Conservation (phyloP, 2,329 filamentous ascomycete genomes). For the Aureobasidium sp. region DNA sequence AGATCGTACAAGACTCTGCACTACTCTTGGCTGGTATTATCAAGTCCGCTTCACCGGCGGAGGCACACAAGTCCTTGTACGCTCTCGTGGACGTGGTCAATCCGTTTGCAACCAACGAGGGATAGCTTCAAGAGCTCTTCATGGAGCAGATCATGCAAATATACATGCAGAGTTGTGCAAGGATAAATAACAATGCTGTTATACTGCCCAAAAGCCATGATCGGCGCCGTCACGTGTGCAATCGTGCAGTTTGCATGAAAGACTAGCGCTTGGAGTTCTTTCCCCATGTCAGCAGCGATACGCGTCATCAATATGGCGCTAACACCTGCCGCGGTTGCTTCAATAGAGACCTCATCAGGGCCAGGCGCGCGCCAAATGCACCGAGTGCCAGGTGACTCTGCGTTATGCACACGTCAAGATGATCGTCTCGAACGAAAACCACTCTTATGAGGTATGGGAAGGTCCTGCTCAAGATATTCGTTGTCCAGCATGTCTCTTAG, state of each 20-base stretch:
- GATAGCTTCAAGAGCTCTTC: too few species aligned
- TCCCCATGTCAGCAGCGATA: neutral
- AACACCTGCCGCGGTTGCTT: neutral
- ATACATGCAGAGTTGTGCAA: too few species aligned
- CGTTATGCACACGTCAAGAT: neutral
- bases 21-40: too few species aligned
- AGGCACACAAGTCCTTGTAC: too few species aligned
- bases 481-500: neutral
- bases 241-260: neutral
- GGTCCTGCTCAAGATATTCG: neutral
- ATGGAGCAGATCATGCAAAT: too few species aligned
- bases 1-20: too few species aligned
- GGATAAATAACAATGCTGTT: too few species aligned
- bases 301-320: neutral
- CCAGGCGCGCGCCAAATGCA: neutral
- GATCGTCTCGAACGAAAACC: neutral
- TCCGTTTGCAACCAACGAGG: too few species aligned
- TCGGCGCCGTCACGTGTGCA: neutral
- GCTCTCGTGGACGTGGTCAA: too few species aligned
- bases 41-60: too few species aligned
- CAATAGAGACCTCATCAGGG: neutral
- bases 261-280: neutral
- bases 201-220: too few species aligned
- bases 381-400: neutral
- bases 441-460: neutral